Percentiles rank a stretch among this genome's conserved stretches.
These are phyloP conservation scores for Rhodamnia rubescens DNA, from an alignment of 345 rosid genomes.

Conservation along the genomic window DNA sequence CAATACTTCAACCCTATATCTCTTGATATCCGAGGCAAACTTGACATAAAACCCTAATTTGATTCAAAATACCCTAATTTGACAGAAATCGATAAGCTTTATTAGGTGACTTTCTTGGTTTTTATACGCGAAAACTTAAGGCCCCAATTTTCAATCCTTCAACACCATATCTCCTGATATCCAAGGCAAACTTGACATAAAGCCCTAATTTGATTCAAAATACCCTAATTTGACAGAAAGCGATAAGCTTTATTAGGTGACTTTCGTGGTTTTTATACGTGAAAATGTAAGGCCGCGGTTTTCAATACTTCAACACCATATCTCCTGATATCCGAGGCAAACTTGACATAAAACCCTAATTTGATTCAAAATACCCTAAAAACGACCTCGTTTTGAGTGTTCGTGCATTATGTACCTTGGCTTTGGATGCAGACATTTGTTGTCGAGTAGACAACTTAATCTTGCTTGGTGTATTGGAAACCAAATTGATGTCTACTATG, in stretches of 20 bases:
- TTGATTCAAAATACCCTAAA: background rate
- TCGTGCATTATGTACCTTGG: background rate
- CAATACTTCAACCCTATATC: background rate
- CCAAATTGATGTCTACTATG: background rate
- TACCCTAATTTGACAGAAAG: too few relatives aligned
- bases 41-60: background rate
- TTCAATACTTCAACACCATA: background rate
- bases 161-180: background rate
- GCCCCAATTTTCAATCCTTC: too few relatives aligned
- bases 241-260: too few relatives aligned
- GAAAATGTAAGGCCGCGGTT: background rate
- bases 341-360: background rate
- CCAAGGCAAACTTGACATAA: background rate
- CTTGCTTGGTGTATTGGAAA: background rate
- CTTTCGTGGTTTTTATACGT: rapidly evolving
- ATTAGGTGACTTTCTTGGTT: background rate
- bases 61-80: background rate
- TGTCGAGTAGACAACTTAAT: background rate
- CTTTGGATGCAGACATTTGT: background rate
- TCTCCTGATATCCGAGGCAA: background rate
- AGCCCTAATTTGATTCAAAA: background rate
- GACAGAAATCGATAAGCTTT: too few relatives aligned
- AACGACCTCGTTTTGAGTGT: background rate
- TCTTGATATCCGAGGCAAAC: background rate
- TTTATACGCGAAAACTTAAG: too few relatives aligned